These are phyloP conservation scores for Mucor ambiguus DNA, from an alignment of 371 early-diverging fungal genomes.

Conservation along the genomic window DNA sequence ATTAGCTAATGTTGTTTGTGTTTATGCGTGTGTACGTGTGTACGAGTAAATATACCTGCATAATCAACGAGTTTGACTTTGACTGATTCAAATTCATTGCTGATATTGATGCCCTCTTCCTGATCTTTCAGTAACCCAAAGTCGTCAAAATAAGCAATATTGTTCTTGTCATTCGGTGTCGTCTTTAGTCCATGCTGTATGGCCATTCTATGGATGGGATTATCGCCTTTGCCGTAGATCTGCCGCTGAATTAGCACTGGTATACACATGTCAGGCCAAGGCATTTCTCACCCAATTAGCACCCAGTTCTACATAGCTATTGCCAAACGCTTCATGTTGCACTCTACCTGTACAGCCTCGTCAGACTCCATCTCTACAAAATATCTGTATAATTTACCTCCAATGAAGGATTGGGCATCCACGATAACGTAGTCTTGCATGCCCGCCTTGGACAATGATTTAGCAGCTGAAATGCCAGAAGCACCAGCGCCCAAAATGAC, in stretches of 20 bases:
- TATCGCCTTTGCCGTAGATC: conserved; percentile 52
- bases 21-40: not conserved
- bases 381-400: conserved; percentile 24
- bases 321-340: conserved; percentile 37
- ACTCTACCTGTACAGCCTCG: conserved; percentile 34
- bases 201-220: conserved; percentile 46
- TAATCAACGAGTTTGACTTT: conserved; percentile 35
- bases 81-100: conserved; percentile 22
- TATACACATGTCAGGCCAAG: not conserved
- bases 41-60: conserved; percentile 29
- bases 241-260: not conserved
- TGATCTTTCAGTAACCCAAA: conserved; percentile 23
- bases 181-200: conserved; percentile 35
- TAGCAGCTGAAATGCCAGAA: conserved; percentile 46
- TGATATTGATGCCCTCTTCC: conserved; percentile 12
- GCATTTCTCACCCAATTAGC: conserved; percentile 46
- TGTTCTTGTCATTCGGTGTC: conserved; percentile 40
- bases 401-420: conserved; percentile 43
- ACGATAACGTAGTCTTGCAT: conserved; percentile 42
- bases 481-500: conserved; percentile 51
- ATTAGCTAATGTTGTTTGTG: not conserved
- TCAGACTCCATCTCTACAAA: not conserved
- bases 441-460: conserved; percentile 18
- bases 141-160: conserved; percentile 41
- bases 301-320: conserved; percentile 41